phyloP scores from a whole-genome alignment of 2,329 filamentous ascomycete species.

The Tothia fuscella region DNA sequence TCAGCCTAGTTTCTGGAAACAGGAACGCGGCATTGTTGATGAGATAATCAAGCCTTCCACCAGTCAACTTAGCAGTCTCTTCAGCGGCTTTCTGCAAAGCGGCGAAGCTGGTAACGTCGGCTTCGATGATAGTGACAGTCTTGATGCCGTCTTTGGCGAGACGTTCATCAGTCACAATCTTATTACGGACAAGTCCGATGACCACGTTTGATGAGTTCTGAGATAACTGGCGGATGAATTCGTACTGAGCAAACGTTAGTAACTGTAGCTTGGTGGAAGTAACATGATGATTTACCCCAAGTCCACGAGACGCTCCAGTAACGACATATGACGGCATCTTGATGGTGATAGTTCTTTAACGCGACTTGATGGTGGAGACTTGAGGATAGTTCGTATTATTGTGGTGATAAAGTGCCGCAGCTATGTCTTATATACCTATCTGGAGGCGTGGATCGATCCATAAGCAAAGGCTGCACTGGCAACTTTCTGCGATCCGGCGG shows the following conservation, averaged over 20 bases:
- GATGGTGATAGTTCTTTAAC: not conserved
- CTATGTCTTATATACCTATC: too few species aligned
- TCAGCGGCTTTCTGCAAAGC: slow-evolving; percentile 24
- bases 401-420: too few species aligned
- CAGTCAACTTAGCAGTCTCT: slow-evolving; percentile 16
- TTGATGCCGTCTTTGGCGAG: slow-evolving; percentile 15
- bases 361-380: not conserved
- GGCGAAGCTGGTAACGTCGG: slow-evolving; percentile 30
- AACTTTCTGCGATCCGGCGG: too few species aligned
- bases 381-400: too few species aligned
- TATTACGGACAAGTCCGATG: slow-evolving; percentile 25
- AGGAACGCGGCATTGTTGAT: slow-evolving; percentile 22
- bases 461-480: too few species aligned
- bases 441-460: too few species aligned
- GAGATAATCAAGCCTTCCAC: slow-evolving; percentile 18
- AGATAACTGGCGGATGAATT: slow-evolving; percentile 22
- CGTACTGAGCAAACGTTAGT: slow-evolving; percentile 15
- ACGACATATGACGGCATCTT: slow-evolving; percentile 22
- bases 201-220: slow-evolving; percentile 19
- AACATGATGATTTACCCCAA: slow-evolving; percentile 17
- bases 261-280: not conserved
- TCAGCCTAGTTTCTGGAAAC: slow-evolving; percentile 8
- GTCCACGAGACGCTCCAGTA: slow-evolving; percentile 21
- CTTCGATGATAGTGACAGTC: slow-evolving; percentile 37
- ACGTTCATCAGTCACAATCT: slow-evolving; percentile 13